A percentile compares a stretch with the other conserved stretches of the same genome.
These are phyloP conservation scores for Beauveria brongniartii DNA, from an alignment of 2,329 filamentous ascomycete genomes.

Conservation along the genomic window DNA sequence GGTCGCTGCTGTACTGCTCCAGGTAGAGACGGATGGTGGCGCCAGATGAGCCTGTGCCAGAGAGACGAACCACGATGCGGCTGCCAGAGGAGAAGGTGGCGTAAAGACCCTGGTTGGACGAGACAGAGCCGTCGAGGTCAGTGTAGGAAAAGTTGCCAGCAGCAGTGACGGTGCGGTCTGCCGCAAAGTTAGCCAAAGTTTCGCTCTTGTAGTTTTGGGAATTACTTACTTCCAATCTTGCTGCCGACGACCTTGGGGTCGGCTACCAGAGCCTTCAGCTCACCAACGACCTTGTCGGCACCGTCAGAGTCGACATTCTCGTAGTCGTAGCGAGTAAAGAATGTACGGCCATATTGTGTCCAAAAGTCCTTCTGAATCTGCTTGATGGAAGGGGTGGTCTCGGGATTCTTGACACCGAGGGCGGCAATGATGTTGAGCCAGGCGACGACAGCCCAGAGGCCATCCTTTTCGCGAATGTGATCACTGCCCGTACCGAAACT, in stretches of 20 bases:
- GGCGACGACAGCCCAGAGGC: slow-evolving; percentile 91
- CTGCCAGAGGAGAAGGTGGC: slow-evolving; percentile 91
- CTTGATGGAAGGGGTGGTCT: slow-evolving; percentile 80
- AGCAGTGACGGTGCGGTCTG: slow-evolving; percentile 71
- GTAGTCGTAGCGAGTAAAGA: slow-evolving; percentile 99
- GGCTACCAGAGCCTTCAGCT: slow-evolving; percentile 70
- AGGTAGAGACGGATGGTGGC: slow-evolving; percentile 96
- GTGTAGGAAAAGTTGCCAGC: slow-evolving; percentile 98
- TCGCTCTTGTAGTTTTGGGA: neutral
- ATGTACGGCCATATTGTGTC: slow-evolving; percentile 90
- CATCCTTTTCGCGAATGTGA: slow-evolving; percentile 98
- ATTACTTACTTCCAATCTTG: slow-evolving; percentile 56
- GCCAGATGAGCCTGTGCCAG: slow-evolving; percentile 88
- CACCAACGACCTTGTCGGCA: slow-evolving; percentile 80
- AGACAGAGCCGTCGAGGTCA: slow-evolving; percentile 93
- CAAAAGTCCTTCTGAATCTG: slow-evolving; percentile 98
- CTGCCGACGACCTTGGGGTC: slow-evolving; percentile 72
- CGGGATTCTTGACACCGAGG: slow-evolving; percentile 73
- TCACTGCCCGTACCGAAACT: slow-evolving; percentile 97
- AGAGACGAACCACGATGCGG: slow-evolving; percentile 89
- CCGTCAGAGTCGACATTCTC: slow-evolving; percentile 89
- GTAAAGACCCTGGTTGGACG: slow-evolving; percentile 92
- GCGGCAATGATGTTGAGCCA: slow-evolving; percentile 99
- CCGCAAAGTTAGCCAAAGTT: slow-evolving; percentile 16
- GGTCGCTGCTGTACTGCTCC: slow-evolving; percentile 85